Base-by-base conservation (phyloP, 2,329 filamentous ascomycete genomes). In the Penicillium sp. region DNA sequence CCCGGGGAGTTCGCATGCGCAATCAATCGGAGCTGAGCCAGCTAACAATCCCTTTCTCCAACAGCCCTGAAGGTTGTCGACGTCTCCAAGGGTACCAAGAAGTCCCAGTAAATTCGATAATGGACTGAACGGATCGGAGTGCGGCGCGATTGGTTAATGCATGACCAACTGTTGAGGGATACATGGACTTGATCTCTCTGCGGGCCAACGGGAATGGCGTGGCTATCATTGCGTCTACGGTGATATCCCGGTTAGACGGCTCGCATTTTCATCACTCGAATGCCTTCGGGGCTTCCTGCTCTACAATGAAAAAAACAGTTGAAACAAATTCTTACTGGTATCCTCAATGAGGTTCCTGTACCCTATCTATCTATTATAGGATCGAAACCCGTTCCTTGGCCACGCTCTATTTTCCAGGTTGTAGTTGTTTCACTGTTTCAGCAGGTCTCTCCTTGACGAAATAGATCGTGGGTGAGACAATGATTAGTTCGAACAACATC, bases 51-150 rank as follows among this genome's bases (percentile, higher is more conserved):
- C 35, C 20, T 51, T 35, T 27, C 6, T 46, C 13, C 38, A 51
- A 62, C 55, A 72, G 69, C 69, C 48, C 67, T 72, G 48, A 71
- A 72, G 65, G 69, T 72, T 43, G 67, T 66, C 53, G 69, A 72
- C 54, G 69, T 72, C 56, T 65, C 68, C 64, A 71, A 71, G 62
- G 69, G 69, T 47, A 56, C 62, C 55, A 71, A 69, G 66, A 72
- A 72, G 69, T 59, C 68, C 52, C 61, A 68, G 62, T 72, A 72
- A 69, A 65, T 62, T 49, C 50, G 51, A 46, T 59, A 46, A 56
- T 54, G 56, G 51, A 58, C 56, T 57, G 55, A 58, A 60, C 46
- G 50, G 52, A 55, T 58, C 50, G 56, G 58, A 58, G 57, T 55
- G 55, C 47, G 55, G 51, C 44, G 52, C 44, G 54, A 55, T 54